Evolutionary conservation across 2,329 filamentous ascomycete species (phyloP).

Genomic region (Lasiodiplodia theobromae): DNA sequence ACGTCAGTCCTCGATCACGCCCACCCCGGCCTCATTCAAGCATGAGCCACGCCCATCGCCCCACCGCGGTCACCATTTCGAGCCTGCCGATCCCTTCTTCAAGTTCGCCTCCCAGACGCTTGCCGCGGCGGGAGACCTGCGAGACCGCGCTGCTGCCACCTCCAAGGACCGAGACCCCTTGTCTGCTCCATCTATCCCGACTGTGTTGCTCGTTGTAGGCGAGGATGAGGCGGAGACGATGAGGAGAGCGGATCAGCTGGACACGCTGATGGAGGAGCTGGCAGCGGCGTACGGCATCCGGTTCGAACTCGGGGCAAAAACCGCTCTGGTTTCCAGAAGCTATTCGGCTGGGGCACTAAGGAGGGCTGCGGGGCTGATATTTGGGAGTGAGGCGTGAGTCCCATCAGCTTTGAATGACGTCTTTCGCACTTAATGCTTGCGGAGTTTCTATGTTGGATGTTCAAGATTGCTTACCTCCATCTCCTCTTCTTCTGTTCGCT

Average conservation of each 20-base stretch:
- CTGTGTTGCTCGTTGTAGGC: slow-evolving; percentile 18
- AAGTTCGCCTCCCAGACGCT: background rate
- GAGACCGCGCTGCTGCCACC: too few species aligned
- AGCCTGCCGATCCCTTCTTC: background rate
- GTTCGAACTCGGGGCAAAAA: background rate
- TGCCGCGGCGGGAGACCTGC: background rate
- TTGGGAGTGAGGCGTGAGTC: slow-evolving; percentile 1
- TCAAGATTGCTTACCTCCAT: background rate
- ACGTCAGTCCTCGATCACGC: background rate
- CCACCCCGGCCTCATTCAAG: background rate
- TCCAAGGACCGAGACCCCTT: background rate
- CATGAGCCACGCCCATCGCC: background rate
- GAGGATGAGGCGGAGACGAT: slow-evolving; percentile 10
- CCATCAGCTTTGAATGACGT: background rate
- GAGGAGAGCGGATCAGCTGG: background rate
- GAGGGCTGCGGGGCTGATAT: background rate
- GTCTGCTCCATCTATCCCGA: background rate
- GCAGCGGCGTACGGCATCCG: background rate
- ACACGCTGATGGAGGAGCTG: background rate
- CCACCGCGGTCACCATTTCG: background rate
- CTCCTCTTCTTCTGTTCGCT: background rate
- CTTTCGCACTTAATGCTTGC: background rate
- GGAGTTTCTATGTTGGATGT: background rate
- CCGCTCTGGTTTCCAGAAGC: background rate
- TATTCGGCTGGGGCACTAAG: slow-evolving; percentile 1